Conservation (phyloP, 192 early-diverging fungal genomes). For the Allomyces macrogynus region DNA sequence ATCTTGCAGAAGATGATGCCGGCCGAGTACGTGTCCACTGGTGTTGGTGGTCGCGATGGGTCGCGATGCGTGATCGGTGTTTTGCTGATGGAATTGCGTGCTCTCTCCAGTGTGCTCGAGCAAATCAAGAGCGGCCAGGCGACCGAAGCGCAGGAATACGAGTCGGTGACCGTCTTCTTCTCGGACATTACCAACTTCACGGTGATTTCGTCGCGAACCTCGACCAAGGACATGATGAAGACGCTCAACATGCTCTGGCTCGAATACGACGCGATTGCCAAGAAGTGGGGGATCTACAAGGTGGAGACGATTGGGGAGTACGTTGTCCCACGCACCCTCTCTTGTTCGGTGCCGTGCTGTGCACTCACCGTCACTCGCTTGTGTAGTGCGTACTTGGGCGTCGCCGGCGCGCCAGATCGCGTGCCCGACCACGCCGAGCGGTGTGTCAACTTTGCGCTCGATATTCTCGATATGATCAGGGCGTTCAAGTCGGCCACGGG, state of each 20-base stretch:
- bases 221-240: slow-evolving; percentile 20
- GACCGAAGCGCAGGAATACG: slow-evolving; percentile 14
- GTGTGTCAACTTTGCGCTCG: slow-evolving; percentile 9
- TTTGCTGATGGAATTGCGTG: neutral
- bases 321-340: slow-evolving; percentile 6
- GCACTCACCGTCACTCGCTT: too few relatives aligned
- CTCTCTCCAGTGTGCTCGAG: slow-evolving; percentile 7
- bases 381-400: slow-evolving; percentile 5
- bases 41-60: neutral
- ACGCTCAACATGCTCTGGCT: slow-evolving; percentile 20
- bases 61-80: neutral
- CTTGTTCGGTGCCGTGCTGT: too few relatives aligned
- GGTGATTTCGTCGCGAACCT: slow-evolving; percentile 10
- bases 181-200: slow-evolving; percentile 21
- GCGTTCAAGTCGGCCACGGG: slow-evolving; percentile 16
- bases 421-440: slow-evolving; percentile 8
- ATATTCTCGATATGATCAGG: slow-evolving; percentile 17
- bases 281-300: slow-evolving; percentile 19
- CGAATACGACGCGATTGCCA: slow-evolving; percentile 20
- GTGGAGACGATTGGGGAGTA: slow-evolving; percentile 26
- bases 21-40: slow-evolving; percentile 1
- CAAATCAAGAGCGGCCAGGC: slow-evolving; percentile 16
- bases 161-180: slow-evolving; percentile 20
- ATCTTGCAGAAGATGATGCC: slow-evolving; percentile 17
- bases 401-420: slow-evolving; percentile 1